Conservation (phyloP, 352 stramenopile species). For the Phytopythium montanum region DNA sequence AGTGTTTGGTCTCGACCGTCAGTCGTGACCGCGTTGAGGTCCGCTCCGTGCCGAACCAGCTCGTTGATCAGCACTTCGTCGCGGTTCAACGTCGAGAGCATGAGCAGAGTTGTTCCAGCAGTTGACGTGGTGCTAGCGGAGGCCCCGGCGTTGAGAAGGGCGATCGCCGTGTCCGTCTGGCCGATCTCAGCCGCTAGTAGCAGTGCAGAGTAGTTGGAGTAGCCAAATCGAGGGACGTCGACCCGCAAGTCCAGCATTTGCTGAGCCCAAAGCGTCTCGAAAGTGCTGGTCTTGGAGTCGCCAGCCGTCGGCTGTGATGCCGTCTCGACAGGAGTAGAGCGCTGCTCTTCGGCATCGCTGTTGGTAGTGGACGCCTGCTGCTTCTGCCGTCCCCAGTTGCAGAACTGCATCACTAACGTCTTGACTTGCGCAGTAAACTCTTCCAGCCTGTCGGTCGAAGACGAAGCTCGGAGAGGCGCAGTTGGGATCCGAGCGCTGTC, state of each 20-base stretch:
- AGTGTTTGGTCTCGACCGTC: conserved; percentile 48
- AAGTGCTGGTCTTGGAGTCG: not conserved
- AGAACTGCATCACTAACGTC: conserved; percentile 26
- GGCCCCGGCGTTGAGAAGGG: conserved; percentile 43
- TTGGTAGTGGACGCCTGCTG: conserved; percentile 10
- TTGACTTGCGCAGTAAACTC: conserved; percentile 17
- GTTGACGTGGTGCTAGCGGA: conserved; percentile 21
- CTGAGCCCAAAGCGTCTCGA: conserved; percentile 28
- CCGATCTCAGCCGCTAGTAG: conserved; percentile 51
- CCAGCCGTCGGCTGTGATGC: conserved; percentile 7
- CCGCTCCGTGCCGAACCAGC: conserved; percentile 27
- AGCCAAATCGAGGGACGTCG: conserved; percentile 42
- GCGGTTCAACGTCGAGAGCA: conserved; percentile 52
- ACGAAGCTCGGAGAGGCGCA: not conserved
- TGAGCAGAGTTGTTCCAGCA: conserved; percentile 44
- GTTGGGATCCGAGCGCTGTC: conserved; percentile 23
- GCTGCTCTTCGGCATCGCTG: conserved; percentile 8
- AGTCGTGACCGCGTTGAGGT: conserved; percentile 53
- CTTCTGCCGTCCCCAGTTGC: conserved; percentile 21
- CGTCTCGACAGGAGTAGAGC: conserved; percentile 1
- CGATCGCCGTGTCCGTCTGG: conserved; percentile 20
- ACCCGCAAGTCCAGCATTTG: conserved; percentile 40
- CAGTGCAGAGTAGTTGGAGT: conserved; percentile 41
- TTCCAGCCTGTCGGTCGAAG: not conserved
- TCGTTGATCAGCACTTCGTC: conserved; percentile 27